Conservation (phyloP, 2,329 filamentous ascomycete species). For the Trichoderma cornu-damae region DNA sequence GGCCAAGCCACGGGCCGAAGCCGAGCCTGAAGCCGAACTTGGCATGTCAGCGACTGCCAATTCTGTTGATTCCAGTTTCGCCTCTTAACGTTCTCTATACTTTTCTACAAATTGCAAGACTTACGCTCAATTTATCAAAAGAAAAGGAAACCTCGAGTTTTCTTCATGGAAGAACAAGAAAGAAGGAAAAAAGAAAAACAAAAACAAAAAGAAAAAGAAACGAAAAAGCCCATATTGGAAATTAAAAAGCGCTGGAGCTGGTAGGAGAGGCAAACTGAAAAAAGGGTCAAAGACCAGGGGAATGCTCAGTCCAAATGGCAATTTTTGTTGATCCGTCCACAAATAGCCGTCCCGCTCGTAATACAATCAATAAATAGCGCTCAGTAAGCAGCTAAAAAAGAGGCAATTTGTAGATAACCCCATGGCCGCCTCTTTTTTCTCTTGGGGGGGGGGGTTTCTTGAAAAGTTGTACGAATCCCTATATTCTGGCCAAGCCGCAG, state of each 20-base stretch:
- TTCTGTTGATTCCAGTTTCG: not conserved
- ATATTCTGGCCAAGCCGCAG: no score
- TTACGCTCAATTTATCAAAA: no score
- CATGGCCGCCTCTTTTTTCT: not conserved
- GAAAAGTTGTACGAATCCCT: no score
- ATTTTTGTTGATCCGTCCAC: slow-evolving; percentile 8
- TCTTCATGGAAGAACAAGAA: no score
- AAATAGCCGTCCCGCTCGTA: slow-evolving; percentile 11
- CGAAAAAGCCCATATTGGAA: not conserved
- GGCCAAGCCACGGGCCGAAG: not conserved
- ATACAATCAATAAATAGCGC: not conserved
- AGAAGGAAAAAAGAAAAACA: no score
- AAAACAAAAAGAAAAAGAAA: no score
- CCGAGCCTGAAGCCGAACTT: not conserved
- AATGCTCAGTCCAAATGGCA: not conserved
- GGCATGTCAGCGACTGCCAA: not conserved
- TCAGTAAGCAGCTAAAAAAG: slow-evolving; percentile 6
- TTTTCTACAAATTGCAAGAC: not conserved
- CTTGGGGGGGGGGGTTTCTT: not conserved
- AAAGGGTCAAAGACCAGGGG: not conserved
- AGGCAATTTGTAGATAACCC: not conserved
- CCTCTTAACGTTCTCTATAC: not conserved
- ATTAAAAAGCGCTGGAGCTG: not conserved
- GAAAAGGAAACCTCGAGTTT: no score
- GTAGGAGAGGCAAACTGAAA: not conserved